phyloP scores from a whole-genome alignment of 2,329 filamentous ascomycete species.

The Calonectria hawksworthii region DNA sequence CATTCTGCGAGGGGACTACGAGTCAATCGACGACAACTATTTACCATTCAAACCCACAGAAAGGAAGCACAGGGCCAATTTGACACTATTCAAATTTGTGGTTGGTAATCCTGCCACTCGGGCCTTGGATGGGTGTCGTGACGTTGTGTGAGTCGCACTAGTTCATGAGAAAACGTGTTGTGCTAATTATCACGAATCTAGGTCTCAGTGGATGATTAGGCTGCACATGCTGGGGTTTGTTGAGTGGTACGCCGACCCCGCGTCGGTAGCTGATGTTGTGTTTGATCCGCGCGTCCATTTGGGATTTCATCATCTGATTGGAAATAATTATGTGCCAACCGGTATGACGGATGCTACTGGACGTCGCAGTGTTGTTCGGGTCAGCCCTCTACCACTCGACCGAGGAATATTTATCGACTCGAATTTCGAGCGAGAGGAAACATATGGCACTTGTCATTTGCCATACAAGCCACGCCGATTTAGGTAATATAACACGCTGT shows the following conservation, averaged over 20 bases:
- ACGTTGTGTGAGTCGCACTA: background rate
- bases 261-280: background rate
- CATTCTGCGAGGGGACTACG: background rate
- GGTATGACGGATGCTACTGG: rapidly evolving
- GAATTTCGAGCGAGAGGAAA: too few species aligned
- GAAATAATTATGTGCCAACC: background rate
- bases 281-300: background rate
- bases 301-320: background rate
- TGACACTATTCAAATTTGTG: background rate
- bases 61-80: too few species aligned
- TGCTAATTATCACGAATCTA: background rate
- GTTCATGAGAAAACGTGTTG: background rate
- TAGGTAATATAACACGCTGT: too few species aligned
- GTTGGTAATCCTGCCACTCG: background rate
- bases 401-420: background rate
- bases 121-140: background rate
- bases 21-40: too few species aligned
- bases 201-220: background rate
- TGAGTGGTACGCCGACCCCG: background rate
- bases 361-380: background rate
- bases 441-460: too few species aligned
- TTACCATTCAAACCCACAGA: too few species aligned
- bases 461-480: too few species aligned
- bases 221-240: background rate
- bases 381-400: background rate